Evolutionary conservation across 1,139 yeast genomes (phyloP).

Genomic region (Diutina mesorugosa): DNA sequence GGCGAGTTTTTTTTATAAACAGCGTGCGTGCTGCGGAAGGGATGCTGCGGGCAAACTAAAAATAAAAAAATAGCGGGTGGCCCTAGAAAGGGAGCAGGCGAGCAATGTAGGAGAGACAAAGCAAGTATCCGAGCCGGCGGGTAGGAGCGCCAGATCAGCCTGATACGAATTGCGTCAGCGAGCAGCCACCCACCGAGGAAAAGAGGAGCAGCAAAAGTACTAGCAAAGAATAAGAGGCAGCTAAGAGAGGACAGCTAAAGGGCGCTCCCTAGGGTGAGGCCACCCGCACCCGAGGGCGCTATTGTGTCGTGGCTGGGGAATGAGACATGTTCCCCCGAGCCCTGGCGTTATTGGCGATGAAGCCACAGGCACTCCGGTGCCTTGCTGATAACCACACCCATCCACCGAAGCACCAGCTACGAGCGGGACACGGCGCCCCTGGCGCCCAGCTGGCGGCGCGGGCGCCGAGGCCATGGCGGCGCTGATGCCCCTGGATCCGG

Average conservation of each 20-base stretch:
- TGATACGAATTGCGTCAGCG: neutral
- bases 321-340: neutral
- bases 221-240: no score
- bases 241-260: no score
- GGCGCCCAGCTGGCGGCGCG: no score
- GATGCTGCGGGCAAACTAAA: slow-evolving; percentile 1
- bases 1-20: neutral
- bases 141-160: neutral
- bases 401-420: no score
- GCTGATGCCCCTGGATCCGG: no score
- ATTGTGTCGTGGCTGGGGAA: no score
- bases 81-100: neutral
- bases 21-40: slow-evolving; percentile 2
- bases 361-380: neutral
- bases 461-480: no score
- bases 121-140: neutral
- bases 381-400: neutral
- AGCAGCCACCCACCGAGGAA: no score
- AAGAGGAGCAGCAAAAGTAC: no score
- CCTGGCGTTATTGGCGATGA: neutral
- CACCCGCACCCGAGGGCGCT: no score
- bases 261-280: no score
- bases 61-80: neutral
- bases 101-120: neutral
- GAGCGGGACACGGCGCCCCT: no score